These are phyloP conservation scores for Pseudozyma thailandica DNA, from an alignment of 1,284 basidiomycete genomes.

Conservation along the genomic window DNA sequence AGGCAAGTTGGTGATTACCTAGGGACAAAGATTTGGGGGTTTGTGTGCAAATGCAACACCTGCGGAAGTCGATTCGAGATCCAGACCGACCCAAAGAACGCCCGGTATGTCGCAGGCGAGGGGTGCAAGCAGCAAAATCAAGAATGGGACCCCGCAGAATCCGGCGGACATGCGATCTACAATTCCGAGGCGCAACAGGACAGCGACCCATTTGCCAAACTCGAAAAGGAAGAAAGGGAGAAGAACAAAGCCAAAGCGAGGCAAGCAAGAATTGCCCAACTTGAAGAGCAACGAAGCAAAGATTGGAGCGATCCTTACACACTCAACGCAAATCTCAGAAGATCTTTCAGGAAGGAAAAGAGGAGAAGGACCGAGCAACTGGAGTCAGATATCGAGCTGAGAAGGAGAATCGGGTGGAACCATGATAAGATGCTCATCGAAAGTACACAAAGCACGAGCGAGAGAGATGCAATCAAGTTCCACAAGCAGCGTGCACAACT, in stretches of 20 bases:
- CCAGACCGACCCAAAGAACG: constrained; percentile 95
- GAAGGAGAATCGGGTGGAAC: constrained; percentile 69
- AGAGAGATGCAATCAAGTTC: not conserved
- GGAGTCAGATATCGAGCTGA: constrained; percentile 77
- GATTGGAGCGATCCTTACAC: constrained; percentile 85
- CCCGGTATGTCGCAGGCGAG: constrained; percentile 88
- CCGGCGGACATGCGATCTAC: constrained; percentile 89
- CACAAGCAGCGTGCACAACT: not conserved
- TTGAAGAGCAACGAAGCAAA: constrained; percentile 79
- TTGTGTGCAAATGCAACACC: constrained; percentile 95
- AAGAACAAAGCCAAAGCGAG: constrained; percentile 77
- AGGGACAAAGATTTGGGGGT: constrained; percentile 90
- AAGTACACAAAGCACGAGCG: not conserved
- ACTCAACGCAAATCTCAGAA: constrained; percentile 79
- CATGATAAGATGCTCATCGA: constrained; percentile 14
- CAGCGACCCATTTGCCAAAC: constrained; percentile 81
- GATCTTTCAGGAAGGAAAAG: constrained; percentile 85
- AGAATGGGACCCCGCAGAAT: constrained; percentile 95
- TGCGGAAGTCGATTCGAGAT: constrained; percentile 96
- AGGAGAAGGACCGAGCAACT: constrained; percentile 77
- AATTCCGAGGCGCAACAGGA: constrained; percentile 74
- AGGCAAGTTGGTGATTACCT: constrained; percentile 95
- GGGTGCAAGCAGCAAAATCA: constrained; percentile 91
- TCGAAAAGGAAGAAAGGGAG: constrained; percentile 86
- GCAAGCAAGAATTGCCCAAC: constrained; percentile 79